Conservation (phyloP, 2,329 filamentous ascomycete species). For the Aspergillus alliaceus region DNA sequence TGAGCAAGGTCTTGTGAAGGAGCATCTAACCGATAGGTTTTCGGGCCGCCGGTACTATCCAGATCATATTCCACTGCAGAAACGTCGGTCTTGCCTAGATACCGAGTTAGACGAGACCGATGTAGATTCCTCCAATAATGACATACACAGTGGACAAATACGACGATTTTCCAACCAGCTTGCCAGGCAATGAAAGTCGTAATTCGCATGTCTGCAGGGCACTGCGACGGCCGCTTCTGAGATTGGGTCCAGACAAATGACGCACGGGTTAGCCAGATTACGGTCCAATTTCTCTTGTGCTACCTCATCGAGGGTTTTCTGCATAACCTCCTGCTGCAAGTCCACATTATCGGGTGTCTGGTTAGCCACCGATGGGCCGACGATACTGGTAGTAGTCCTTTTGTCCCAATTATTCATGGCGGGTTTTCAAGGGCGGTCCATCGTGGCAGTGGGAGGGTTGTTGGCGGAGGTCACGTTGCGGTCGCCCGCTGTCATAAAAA, state of each 20-base stretch:
- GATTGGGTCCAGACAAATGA: constrained; percentile 81
- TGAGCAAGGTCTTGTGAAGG: constrained; percentile 1
- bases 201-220: constrained; percentile 77
- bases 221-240: constrained; percentile 69
- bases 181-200: constrained; percentile 81
- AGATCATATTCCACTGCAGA: constrained; percentile 66
- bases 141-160: constrained; percentile 75
- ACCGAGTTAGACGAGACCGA: constrained; percentile 1
- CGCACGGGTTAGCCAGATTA: constrained; percentile 60
- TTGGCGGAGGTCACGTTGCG: constrained; percentile 21
- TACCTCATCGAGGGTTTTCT: constrained; percentile 48
- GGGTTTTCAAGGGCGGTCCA: background rate
- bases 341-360: constrained; percentile 43
- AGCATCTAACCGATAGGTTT: constrained; percentile 57
- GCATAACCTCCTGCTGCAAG: constrained; percentile 44
- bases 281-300: constrained; percentile 32
- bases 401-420: background rate
- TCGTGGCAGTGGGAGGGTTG: background rate
- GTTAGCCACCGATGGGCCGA: background rate
- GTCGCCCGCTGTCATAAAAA: constrained; percentile 13
- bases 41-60: constrained; percentile 52
- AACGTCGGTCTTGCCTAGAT: constrained; percentile 52
- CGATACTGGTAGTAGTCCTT: background rate
- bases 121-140: background rate
- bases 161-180: constrained; percentile 76